Conservation (phyloP, 2,329 filamentous ascomycete genomes). For the Arthrinium puccinioides region DNA sequence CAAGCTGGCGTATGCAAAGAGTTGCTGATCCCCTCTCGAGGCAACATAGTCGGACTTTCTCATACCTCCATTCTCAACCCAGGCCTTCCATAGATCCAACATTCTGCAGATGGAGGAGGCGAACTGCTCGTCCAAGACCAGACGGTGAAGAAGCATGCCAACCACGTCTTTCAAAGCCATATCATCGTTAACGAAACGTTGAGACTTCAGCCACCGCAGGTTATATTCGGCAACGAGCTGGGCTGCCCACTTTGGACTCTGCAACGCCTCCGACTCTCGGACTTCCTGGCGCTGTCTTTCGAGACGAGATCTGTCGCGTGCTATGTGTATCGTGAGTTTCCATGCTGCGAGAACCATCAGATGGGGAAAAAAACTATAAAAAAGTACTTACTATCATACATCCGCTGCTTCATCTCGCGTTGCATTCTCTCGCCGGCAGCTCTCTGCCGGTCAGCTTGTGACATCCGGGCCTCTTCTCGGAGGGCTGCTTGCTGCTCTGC, state of each 20-base stretch:
- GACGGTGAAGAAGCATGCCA: constrained; percentile 40
- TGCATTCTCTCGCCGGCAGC: constrained; percentile 33
- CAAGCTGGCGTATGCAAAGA: constrained; percentile 40
- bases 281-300: constrained; percentile 35
- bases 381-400: constrained; percentile 37
- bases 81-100: constrained; percentile 45
- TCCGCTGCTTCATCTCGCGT: constrained; percentile 33
- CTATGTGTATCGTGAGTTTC: constrained; percentile 19
- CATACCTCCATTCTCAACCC: constrained; percentile 50
- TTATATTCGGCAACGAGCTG: constrained; percentile 36
- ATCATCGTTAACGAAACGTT: constrained; percentile 16
- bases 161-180: constrained; percentile 31
- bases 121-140: constrained; percentile 42
- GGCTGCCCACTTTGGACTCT: constrained; percentile 45
- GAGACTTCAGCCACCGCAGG: constrained; percentile 35
- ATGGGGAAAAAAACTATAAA: not conserved
- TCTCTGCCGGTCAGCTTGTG: constrained; percentile 30
- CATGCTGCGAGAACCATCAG: too few relatives aligned
- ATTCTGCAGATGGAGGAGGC: constrained; percentile 31
- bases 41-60: constrained; percentile 33
- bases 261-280: constrained; percentile 41
- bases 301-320: constrained; percentile 31
- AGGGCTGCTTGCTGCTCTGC: constrained; percentile 34
- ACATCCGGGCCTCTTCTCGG: constrained; percentile 35
- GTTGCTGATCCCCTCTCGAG: constrained; percentile 28